Conservation (phyloP, 2,329 filamentous ascomycete species). For the Botrytis cinerea region DNA sequence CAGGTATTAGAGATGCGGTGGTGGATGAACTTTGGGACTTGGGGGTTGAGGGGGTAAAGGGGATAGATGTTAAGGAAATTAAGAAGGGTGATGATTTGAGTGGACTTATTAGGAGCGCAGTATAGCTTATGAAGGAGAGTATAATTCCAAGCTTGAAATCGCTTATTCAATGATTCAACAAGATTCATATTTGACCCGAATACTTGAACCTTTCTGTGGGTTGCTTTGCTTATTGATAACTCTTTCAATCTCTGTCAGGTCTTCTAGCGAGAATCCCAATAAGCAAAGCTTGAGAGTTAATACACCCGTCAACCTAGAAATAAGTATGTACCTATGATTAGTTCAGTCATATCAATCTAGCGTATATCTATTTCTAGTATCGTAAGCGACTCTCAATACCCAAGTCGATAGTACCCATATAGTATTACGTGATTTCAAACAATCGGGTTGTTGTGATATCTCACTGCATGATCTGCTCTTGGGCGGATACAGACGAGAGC, state of each 20-base stretch:
- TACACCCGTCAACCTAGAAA: background rate
- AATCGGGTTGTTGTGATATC: background rate
- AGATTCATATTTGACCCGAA: background rate
- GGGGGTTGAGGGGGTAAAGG: background rate
- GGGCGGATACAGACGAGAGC: background rate
- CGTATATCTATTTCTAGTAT: background rate
- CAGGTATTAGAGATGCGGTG: background rate
- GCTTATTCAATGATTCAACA: background rate
- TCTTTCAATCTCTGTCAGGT: background rate
- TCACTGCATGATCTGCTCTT: background rate
- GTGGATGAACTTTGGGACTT: constrained; percentile 9
- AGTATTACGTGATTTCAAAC: background rate
- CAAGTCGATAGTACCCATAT: background rate
- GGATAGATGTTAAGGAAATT: background rate
- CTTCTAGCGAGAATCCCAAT: background rate
- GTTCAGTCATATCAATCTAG: background rate
- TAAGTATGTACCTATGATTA: background rate
- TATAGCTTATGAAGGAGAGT: background rate
- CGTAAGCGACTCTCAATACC: background rate
- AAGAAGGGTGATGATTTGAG: background rate
- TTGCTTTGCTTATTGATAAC: background rate
- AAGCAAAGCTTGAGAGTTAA: background rate
- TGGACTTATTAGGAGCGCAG: background rate
- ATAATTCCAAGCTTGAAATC: background rate
- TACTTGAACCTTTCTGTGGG: background rate